These are phyloP conservation scores for Calonectria ilicicola DNA, from an alignment of 2,329 filamentous ascomycete genomes.

Conservation along the genomic window DNA sequence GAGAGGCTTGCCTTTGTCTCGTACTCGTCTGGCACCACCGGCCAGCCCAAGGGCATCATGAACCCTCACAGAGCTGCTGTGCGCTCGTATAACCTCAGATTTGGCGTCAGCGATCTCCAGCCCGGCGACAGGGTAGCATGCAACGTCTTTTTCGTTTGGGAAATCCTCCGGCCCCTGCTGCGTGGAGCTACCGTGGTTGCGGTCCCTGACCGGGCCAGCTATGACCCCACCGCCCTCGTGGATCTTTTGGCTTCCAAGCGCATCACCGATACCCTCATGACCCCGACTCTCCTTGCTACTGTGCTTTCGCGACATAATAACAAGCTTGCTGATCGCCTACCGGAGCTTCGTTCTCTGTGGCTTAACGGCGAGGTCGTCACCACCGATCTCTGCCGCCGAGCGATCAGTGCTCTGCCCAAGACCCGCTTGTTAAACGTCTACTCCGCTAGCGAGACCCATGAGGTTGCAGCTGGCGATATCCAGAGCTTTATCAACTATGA, in stretches of 20 bases:
- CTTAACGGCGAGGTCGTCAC: constrained; percentile 87
- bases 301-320: constrained; percentile 77
- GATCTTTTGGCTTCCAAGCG: constrained; percentile 74
- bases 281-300: constrained; percentile 81
- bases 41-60: constrained; percentile 84
- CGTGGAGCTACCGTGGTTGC: constrained; percentile 82
- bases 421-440: constrained; percentile 82
- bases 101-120: constrained; percentile 74
- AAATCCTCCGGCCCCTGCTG: constrained; percentile 81
- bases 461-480: constrained; percentile 83
- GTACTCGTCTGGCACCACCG: constrained; percentile 83
- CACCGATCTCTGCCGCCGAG: constrained; percentile 78
- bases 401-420: constrained; percentile 75
- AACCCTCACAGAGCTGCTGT: constrained; percentile 82
- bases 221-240: constrained; percentile 80
- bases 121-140: constrained; percentile 85
- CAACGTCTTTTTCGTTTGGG: constrained; percentile 91
- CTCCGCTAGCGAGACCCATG: constrained; percentile 85
- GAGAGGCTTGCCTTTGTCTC: constrained; percentile 84
- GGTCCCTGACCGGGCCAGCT: constrained; percentile 81
- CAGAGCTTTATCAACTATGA: constrained; percentile 73
- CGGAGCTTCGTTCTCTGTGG: constrained; percentile 78
- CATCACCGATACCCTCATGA: constrained; percentile 87
- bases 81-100: constrained; percentile 79
- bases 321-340: constrained; percentile 72